Percentiles rank a stretch among this genome's conserved stretches.
phyloP scores from a whole-genome alignment of 1,284 basidiomycete genomes.

The Ganoderma meredithae region DNA sequence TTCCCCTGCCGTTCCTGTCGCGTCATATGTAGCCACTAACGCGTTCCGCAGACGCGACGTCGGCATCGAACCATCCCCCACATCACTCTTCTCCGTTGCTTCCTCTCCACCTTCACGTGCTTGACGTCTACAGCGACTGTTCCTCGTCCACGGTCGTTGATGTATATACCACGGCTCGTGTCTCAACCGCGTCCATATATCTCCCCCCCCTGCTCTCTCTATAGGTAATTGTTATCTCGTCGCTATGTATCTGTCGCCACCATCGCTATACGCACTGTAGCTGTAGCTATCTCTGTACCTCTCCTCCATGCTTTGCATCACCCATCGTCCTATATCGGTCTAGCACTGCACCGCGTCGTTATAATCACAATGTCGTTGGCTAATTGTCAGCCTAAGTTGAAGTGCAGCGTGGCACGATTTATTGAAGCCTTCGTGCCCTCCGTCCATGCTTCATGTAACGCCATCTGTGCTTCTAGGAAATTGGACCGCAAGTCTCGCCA shows the following conservation, averaged over 20 bases:
- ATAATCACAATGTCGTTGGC: not conserved
- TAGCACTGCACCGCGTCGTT: not conserved
- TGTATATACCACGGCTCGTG: not conserved
- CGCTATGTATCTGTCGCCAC: not conserved
- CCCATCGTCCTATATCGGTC: not conserved
- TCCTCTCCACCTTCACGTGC: not conserved
- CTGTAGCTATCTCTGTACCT: not conserved
- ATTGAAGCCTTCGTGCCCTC: not conserved
- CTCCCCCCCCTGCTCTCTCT: not conserved
- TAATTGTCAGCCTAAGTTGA: not conserved
- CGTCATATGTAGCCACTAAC: not conserved
- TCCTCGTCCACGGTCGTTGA: not conserved
- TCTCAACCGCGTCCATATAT: not conserved
- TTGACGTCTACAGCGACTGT: not conserved
- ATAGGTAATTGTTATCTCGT: not conserved
- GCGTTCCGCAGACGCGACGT: not conserved
- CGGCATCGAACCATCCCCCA: too few species aligned
- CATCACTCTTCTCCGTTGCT: not conserved
- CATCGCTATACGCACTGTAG: constrained; percentile 2
- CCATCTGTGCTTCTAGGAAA: not conserved
- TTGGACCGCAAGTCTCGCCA: not conserved
- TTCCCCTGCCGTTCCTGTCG: not conserved
- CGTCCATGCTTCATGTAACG: not conserved
- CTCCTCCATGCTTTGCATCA: not conserved
- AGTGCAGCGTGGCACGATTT: not conserved